phyloP scores from a whole-genome alignment of 164 flowering plant species.

The Tinospora cordifolia region DNA sequence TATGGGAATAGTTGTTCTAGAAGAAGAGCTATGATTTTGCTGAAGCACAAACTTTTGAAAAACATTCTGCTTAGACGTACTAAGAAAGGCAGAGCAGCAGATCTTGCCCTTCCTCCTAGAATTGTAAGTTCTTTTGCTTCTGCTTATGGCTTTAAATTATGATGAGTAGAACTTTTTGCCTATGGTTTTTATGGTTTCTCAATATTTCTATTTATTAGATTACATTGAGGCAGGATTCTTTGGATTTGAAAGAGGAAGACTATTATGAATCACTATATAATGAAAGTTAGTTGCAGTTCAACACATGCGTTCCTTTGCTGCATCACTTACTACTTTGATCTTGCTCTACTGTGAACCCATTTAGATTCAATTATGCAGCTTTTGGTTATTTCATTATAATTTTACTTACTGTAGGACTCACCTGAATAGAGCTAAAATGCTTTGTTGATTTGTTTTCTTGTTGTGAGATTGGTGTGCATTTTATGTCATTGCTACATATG shows the following conservation, averaged over 20 bases:
- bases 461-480: background rate
- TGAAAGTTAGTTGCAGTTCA: constrained; percentile 75
- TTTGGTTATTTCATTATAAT: background rate
- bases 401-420: too few species aligned
- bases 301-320: constrained; percentile 51
- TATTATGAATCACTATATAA: constrained; percentile 72
- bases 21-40: constrained; percentile 45
- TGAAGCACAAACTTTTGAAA: constrained; percentile 42
- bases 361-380: background rate
- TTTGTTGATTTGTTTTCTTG: background rate
- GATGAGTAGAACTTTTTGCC: background rate
- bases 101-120: constrained; percentile 57
- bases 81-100: constrained; percentile 53
- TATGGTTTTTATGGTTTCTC: background rate
- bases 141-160: background rate
- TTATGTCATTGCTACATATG: background rate
- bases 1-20: constrained; percentile 21
- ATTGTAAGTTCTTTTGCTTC: constrained; percentile 33
- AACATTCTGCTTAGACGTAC: constrained; percentile 48
- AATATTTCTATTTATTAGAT: constrained; percentile 31
- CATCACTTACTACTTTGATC: background rate
- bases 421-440: too few species aligned
- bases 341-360: too few species aligned
- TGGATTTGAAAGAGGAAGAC: constrained; percentile 76
- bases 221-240: constrained; percentile 61